Evolutionary conservation across 371 early-diverging fungal genomes (phyloP).

Genomic region (Mortierella sp.): DNA sequence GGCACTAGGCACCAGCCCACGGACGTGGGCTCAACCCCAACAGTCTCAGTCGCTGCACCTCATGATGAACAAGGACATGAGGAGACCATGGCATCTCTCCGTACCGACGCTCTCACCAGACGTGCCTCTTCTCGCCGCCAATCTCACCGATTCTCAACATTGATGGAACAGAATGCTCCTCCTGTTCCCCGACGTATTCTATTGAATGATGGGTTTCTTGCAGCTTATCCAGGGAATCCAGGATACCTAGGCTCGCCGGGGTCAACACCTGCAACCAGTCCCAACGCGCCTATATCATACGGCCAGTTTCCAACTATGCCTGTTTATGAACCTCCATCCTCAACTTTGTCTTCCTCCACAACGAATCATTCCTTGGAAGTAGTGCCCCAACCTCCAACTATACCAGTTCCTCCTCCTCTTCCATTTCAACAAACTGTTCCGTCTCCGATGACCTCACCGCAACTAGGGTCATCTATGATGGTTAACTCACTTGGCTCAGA

Average conservation of each 20-base stretch:
- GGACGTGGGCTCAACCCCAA: constrained; percentile 15
- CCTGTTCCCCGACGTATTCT: constrained; percentile 23
- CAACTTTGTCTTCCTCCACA: constrained; percentile 16
- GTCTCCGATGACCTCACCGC: constrained; percentile 11
- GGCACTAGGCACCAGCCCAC: constrained; percentile 1
- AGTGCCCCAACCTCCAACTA: constrained; percentile 21
- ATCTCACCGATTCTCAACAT: constrained; percentile 37
- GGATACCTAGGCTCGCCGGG: constrained; percentile 20
- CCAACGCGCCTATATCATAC: constrained; percentile 5
- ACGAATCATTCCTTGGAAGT: constrained; percentile 13
- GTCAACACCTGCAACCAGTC: constrained; percentile 28
- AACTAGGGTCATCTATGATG: constrained; percentile 32
- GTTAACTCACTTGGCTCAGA: background rate
- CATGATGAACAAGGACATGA: constrained; percentile 40
- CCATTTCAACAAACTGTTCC: background rate
- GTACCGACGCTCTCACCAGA: constrained; percentile 50
- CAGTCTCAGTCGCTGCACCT: constrained; percentile 21
- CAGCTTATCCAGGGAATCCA: constrained; percentile 5
- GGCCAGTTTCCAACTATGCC: constrained; percentile 25
- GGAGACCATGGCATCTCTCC: constrained; percentile 59
- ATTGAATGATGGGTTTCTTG: constrained; percentile 9
- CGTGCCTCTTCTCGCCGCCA: constrained; percentile 51
- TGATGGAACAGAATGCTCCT: constrained; percentile 36
- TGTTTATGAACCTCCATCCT: constrained; percentile 12
- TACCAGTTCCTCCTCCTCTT: constrained; percentile 20